Evolutionary conservation across 2,329 filamentous ascomycete genomes (phyloP), one percentile per base, ranked within the genome.

Genomic region (Ambrosiella beaveri): DNA sequence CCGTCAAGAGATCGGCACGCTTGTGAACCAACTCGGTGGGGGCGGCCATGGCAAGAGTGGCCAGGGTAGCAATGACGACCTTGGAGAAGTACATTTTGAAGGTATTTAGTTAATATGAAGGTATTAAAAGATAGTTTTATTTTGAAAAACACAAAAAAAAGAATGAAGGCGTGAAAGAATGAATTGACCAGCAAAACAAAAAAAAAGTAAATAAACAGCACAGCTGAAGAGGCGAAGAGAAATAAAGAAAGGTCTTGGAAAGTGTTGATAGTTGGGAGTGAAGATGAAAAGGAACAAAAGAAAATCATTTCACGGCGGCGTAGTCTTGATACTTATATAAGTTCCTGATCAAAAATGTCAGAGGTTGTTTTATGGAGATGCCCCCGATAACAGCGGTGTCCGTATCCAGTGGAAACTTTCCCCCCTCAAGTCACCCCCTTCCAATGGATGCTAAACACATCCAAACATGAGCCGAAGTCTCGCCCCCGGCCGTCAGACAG

Each of bases 11-110:
- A 19, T 63, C 66, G 38, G 67, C 64, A 56, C 59, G 59, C 61
- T 56, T 60, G 40, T 40, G 40, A 40, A 63, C 62, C 19, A 70
- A 66, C 54, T 68, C 68, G 58, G 64, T 65, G 49, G 71, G 66
- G 61, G 69, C 65, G 60, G 70, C 68, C 35, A 71, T 58, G 45
- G 65, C 67, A 54, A 69, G 68, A 58, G 64, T 64, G 62, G 68
- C 65, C 56, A 72, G 66, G 57, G 69, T 64, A 61, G 71, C 65
- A 60, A 72, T 36, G 61, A 71, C 17, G 41, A 66, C 59, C 64
- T 71, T 70, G 61, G 65, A 63, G 66, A 72, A 67, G 62, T 66
- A 67, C 70, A 73, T 72, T 49, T 62, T 70, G 59, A 61, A 54
- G n/a, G 38, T 38, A 36, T 45, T 19, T 56, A 54, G 13, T 35